Percentiles rank a stretch among this genome's conserved stretches.
These are phyloP conservation scores for Tetrahymena thermophila DNA, from an alignment of 73 alveolate genomes.

Conservation along the genomic window DNA sequence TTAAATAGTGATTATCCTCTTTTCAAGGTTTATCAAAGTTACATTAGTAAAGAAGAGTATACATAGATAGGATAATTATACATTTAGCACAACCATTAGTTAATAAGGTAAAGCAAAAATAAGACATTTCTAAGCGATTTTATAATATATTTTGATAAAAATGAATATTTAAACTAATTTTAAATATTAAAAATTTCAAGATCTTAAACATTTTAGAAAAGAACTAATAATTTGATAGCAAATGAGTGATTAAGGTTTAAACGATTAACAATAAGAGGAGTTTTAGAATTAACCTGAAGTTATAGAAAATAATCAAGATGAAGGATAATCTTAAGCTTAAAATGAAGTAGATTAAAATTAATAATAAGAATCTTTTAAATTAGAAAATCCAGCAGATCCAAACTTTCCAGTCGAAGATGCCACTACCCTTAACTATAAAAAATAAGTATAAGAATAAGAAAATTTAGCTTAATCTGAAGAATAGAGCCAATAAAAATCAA, in stretches of 20 bases:
- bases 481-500: neutral
- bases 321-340: neutral
- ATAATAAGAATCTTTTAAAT: neutral
- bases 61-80: neutral
- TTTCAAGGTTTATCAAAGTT: neutral
- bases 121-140: neutral
- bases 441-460: neutral
- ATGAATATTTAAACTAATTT: neutral
- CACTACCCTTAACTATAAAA: neutral
- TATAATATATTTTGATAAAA: too few relatives aligned
- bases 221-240: neutral
- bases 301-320: neutral
- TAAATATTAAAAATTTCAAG: too few relatives aligned
- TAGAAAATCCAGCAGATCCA: neutral
- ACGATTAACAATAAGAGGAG: neutral
- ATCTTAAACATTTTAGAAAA: neutral
- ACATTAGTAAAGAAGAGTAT: neutral
- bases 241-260: neutral
- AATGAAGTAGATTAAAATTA: neutral
- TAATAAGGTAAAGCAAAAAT: neutral
- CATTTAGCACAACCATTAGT: neutral
- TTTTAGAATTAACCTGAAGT: neutral
- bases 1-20: neutral
- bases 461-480: neutral
- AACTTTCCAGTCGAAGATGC: neutral